These are phyloP conservation scores for Plectosphaerella sp. DNA, from an alignment of 2,329 filamentous ascomycete genomes.

Conservation along the genomic window DNA sequence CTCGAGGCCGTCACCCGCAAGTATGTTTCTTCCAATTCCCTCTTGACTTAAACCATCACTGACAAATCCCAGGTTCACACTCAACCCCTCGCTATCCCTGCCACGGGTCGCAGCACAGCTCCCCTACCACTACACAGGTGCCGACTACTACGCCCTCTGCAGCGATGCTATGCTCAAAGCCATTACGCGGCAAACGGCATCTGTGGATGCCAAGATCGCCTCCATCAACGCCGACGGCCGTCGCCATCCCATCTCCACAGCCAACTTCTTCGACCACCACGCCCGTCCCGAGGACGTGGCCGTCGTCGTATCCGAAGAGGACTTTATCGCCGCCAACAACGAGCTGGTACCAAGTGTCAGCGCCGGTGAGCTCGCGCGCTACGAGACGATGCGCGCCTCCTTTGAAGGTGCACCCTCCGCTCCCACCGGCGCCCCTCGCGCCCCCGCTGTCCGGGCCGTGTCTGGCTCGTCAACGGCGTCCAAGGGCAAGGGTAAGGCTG, in stretches of 20 bases:
- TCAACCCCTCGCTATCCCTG: conserved; percentile 76
- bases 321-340: conserved; percentile 75
- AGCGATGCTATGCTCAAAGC: conserved; percentile 99
- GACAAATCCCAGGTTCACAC: conserved; percentile 62
- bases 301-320: conserved; percentile 83
- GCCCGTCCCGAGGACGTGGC: conserved; percentile 77
- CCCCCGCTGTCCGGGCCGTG: conserved; percentile 12
- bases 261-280: conserved; percentile 93
- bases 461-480: conserved; percentile 16
- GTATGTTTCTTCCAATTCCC: conserved; percentile 43
- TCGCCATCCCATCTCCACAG: conserved; percentile 64
- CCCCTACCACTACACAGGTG: conserved; percentile 95
- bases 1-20: conserved; percentile 92
- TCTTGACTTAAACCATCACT: conserved; percentile 1
- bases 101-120: conserved; percentile 67
- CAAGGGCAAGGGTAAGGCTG: conserved; percentile 30
- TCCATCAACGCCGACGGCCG: conserved; percentile 52
- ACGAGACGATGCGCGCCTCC: conserved; percentile 73
- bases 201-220: conserved; percentile 79
- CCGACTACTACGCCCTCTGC: conserved; percentile 94
- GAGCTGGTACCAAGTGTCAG: conserved; percentile 95
- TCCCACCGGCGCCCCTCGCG: conserved; percentile 9
- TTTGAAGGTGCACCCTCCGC: conserved; percentile 63
- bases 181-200: conserved; percentile 81
- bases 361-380: conserved; percentile 86